Evolutionary conservation across 192 early-diverging fungal genomes (phyloP).

Genomic region (Coemansia sp.): DNA sequence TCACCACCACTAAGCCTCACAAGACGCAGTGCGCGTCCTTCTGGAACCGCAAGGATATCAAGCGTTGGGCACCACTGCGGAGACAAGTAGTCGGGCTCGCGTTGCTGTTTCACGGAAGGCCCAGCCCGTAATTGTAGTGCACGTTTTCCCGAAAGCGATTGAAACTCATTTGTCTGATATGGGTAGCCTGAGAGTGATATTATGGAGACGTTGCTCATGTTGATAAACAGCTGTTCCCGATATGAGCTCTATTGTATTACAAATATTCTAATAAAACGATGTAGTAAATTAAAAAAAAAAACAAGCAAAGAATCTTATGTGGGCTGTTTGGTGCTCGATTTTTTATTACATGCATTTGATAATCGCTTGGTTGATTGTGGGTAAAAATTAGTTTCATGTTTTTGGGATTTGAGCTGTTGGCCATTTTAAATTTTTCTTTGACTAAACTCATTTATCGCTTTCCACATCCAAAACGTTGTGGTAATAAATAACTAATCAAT

Average conservation of each 20-base stretch:
- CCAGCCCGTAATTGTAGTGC: conserved; percentile 31
- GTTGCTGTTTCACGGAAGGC: conserved; percentile 11
- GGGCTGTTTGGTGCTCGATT: background rate
- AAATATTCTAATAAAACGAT: background rate
- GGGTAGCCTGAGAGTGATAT: background rate
- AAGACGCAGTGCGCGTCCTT: conserved; percentile 31
- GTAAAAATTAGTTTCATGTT: background rate
- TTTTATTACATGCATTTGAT: background rate
- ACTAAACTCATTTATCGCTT: too few relatives aligned
- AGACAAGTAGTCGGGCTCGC: conserved; percentile 9
- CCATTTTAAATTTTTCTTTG: too few relatives aligned
- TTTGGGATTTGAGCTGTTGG: too few relatives aligned
- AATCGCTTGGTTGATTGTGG: background rate
- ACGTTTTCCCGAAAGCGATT: conserved; percentile 29
- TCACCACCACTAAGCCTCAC: conserved; percentile 48
- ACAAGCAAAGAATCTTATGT: background rate
- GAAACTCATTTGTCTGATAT: conserved; percentile 22
- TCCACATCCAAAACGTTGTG: too few relatives aligned
- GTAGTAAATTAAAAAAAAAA: background rate
- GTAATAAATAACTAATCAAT: too few relatives aligned
- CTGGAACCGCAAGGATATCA: conserved; percentile 44
- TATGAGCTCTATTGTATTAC: background rate
- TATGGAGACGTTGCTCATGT: background rate
- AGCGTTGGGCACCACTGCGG: conserved; percentile 40
- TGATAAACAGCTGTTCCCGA: background rate